Base-by-base conservation (phyloP, 139 green algal genomes). In the Astrephomene gubernaculifera region DNA sequence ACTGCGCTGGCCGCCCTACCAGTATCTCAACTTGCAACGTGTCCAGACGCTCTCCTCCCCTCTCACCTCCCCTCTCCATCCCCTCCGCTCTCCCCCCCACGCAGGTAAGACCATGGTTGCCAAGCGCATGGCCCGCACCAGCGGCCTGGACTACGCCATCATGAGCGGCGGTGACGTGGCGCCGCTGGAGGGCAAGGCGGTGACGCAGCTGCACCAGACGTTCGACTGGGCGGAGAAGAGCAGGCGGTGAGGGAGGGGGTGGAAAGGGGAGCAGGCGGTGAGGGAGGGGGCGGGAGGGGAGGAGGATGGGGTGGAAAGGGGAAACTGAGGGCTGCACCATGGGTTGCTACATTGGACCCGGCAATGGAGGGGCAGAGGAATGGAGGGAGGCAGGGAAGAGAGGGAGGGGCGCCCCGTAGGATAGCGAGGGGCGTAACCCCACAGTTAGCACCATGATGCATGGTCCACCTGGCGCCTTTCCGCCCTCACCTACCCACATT, bases 51-150 rank as follows among this genome's bases (percentile, higher is more conserved):
- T n/a, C n/a, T n/a, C n/a, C n/a, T n/a, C n/a, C n/a, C n/a, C n/a
- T n/a, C n/a, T n/a, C n/a, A n/a, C n/a, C n/a, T n/a, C 49, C 49
- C 49, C 17, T 17, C 49, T 17, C 49, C 10, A 94, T 94, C 38
- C 93, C 95, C 54, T 94, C 94, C 73, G 97, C 96, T 24, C 65
- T 35, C 29, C 10, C 10, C 7, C 65, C 38, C 4, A 8, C 41
- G 12, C 52, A 82, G 97, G 98, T 71, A 99, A 99, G 92, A 99
- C 97, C 25, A 96, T 99, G 95, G 97, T 95, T 0, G 98, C 98
- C 72, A 98, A 98, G 92, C 90, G 96, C 75, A 91, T 99, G 75
- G 98, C 98, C 0, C 91, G 94, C 70, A 98, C 97, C 76, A 95
- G 89, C 64, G 86, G 96, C 43, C 91, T 99, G 83, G 97, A 99